Conservation (phyloP, 1,284 basidiomycete genomes). For the Puccinia hordei region DNA sequence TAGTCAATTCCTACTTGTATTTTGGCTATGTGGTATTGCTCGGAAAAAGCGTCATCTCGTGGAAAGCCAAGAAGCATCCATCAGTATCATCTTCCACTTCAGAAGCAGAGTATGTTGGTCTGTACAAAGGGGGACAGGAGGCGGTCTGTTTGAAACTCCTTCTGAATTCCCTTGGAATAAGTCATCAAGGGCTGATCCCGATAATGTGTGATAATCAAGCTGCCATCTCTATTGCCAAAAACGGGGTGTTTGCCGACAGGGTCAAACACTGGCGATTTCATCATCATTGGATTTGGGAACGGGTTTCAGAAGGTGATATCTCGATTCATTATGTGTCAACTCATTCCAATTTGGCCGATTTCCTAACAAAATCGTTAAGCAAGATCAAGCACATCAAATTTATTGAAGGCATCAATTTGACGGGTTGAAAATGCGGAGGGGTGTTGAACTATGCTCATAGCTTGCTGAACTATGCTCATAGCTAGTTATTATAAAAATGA, state of each 20-base stretch:
- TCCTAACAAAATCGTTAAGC: not conserved
- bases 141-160: not conserved
- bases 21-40: not conserved
- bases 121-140: not conserved
- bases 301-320: not conserved
- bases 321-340: not conserved
- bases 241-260: not conserved
- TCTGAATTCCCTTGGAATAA: not conserved
- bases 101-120: conserved; percentile 1
- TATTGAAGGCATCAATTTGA: not conserved
- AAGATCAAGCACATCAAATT: no score
- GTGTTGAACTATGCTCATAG: not conserved
- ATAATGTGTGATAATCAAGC: not conserved
- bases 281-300: not conserved
- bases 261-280: not conserved
- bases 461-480: no score
- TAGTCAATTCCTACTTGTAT: not conserved
- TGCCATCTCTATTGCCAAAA: not conserved
- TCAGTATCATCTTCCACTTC: not conserved
- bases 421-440: not conserved
- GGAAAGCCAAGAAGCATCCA: not conserved
- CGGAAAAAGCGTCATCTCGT: not conserved
- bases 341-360: not conserved
- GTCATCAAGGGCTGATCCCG: not conserved
- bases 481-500: no score